Base-by-base conservation (phyloP, 306 rosid species). In the Dryas drummondii region DNA sequence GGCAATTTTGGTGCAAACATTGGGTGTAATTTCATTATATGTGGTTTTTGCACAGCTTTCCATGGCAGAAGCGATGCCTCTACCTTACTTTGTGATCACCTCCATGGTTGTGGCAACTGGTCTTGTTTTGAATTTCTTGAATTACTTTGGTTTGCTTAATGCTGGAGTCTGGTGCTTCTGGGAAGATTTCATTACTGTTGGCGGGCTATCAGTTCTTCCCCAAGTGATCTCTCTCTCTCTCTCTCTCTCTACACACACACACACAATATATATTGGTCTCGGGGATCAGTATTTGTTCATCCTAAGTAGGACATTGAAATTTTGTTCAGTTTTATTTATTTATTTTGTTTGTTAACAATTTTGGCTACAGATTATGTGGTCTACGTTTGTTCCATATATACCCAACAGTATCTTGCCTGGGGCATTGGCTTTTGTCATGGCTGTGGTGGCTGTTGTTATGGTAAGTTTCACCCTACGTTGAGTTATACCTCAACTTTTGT, bases 321-420 rank as follows among this genome's bases (percentile, higher is more conserved):
- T 42, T 10, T 40, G 10, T 17, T 27, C 46, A 12, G 3, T 74
- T 59, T 53, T 49, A 37, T 42, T 77, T 61, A 55, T 56, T 58
- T 57, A 32, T 32, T 32, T 32, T 1, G 56, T 26, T 26, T 71
- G 15, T 22, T 59, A 19, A 72, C 19, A 45, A 22, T 57, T 11
- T 13, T 45, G 56, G 92, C 63, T 72, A 8, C 91, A 91, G 98
- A 91, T 94, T 70, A 94, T 94, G 97, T 94, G 98, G 98, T 94
- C 97, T 78, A 94, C 98, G n/a, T 94, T 94, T 86, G 93, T 94
- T 53, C 98, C 97, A 1, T 88, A 80, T 76, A 48, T 94, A 79
- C 97, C 98, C 42, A 88, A 85, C 84, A 90, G 91, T 77, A 82
- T 91, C 80, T 75, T 94, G 72, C 98, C 97, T 32, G 98, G 98